Evolutionary conservation across 352 stramenopile species (phyloP).

Genomic region (Pythium diclinum): DNA sequence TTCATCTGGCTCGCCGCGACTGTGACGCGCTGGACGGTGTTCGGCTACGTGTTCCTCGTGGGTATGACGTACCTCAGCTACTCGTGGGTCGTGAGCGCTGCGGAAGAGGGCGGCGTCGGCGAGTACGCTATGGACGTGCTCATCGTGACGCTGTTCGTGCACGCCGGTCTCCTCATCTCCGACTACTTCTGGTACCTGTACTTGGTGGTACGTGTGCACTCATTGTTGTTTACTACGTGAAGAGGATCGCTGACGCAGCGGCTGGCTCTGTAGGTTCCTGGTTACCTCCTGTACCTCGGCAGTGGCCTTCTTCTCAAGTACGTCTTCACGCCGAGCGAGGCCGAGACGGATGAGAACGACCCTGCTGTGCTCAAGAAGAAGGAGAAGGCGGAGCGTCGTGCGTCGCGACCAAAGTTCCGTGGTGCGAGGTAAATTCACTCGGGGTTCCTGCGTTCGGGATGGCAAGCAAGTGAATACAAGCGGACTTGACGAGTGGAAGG

Average conservation of each 20-base stretch:
- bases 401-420: constrained; percentile 26
- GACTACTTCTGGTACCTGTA: constrained; percentile 88
- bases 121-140: constrained; percentile 86
- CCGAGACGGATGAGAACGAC: constrained; percentile 50
- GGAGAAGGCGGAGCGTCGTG: constrained; percentile 63
- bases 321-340: constrained; percentile 65
- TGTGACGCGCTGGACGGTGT: constrained; percentile 67
- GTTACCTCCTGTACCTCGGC: constrained; percentile 78
- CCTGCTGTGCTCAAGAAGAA: constrained; percentile 61
- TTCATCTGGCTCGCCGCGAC: constrained; percentile 68
- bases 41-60: constrained; percentile 63
- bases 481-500: not conserved
- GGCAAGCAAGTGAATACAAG: not conserved
- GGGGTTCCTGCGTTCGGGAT: not conserved
- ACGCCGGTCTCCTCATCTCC: constrained; percentile 69
- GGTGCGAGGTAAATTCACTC: constrained; percentile 14
- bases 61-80: constrained; percentile 75
- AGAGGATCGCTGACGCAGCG: not conserved
- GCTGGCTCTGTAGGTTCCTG: constrained; percentile 50
- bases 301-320: constrained; percentile 78
- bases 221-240: not conserved
- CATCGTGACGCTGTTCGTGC: constrained; percentile 77
- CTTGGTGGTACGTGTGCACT: constrained; percentile 46
- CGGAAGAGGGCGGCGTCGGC: constrained; percentile 73
- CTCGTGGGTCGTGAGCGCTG: constrained; percentile 75